Base-by-base conservation (phyloP, 148 eudicot genomes). In the Rhododendron ovatum region DNA sequence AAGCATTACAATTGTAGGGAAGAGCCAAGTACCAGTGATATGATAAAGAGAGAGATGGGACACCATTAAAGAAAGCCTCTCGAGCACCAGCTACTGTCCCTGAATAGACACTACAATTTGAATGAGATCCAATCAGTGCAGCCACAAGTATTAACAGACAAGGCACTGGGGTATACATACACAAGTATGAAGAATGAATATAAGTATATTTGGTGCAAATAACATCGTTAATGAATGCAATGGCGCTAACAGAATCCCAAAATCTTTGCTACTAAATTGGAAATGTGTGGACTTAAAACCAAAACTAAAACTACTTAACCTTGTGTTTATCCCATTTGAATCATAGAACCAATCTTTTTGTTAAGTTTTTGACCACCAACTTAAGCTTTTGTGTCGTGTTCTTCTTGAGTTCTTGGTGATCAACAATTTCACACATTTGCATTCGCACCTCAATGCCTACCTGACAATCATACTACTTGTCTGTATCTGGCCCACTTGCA, bases 1-100 rank as follows among this genome's bases (percentile, higher is more conserved):
- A 67, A 86, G 35, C 11, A 28, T 48, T 65, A 53, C 30, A n/a
- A 39, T 30, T 33, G 17, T 65, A 48, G 30, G 37, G 39, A 77
- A 61, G 1, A 74, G 47, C 57, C 30, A 28, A 74, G 18, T 92
- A 96, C 99, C 99, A 96, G 81, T 96, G 92, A 90, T 95, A 95
- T 43, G 99, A 96, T 80, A 96, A 73, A 73, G 99, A 96, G 81
- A 96, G 89, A 45, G 98, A 80, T 63, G 98, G 98, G 83, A 96
- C 80, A 41, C 93, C 93, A 84, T 87, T 84, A 84, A 95, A 92
- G 86, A 91, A 96, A 71, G 98, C 98, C 89, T 96, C 98, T 41
- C 99, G 96, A 83, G 99, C 99, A 87, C 99, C 99, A 77, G 95
- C 99, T 5, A 96, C 99, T 33, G 99, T 96, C 88, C 99, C 99